Conservation (phyloP, 2,329 filamentous ascomycete species). For the Fusarium temperatum region DNA sequence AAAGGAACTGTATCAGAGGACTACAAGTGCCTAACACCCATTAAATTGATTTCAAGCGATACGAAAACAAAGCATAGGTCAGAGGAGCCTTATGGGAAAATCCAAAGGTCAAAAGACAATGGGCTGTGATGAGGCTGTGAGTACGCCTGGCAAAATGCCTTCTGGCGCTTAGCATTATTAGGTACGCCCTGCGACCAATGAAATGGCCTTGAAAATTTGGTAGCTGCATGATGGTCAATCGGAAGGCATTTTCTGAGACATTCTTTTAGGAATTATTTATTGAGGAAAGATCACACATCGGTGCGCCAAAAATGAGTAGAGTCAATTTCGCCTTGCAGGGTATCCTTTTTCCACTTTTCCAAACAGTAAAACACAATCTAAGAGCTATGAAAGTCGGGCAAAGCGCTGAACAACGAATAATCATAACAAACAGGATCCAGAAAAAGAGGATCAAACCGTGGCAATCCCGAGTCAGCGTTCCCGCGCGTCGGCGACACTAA, state of each 20-base stretch:
- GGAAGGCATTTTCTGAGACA: neutral
- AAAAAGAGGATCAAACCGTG: slow-evolving; percentile 12
- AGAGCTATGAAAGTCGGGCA: slow-evolving; percentile 20
- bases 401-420: slow-evolving; percentile 13
- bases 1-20: too few species aligned
- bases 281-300: neutral
- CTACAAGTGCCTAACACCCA: too few species aligned
- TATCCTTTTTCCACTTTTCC: neutral
- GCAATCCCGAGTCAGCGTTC: neutral
- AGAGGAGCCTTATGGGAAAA: neutral
- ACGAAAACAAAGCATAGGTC: fast-evolving
- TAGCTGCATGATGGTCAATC: neutral
- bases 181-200: neutral
- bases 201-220: neutral
- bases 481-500: neutral
- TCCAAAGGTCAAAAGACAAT: neutral
- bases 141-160: neutral
- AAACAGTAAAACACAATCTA: neutral
- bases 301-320: neutral
- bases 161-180: neutral
- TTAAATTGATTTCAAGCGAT: fast-evolving
- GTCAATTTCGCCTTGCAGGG: neutral
- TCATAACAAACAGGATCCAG: slow-evolving; percentile 21
- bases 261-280: neutral
- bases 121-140: neutral